Evolutionary conservation across 768 basidiomycete genomes (phyloP).

Genomic region (Cytidiella melzeri): DNA sequence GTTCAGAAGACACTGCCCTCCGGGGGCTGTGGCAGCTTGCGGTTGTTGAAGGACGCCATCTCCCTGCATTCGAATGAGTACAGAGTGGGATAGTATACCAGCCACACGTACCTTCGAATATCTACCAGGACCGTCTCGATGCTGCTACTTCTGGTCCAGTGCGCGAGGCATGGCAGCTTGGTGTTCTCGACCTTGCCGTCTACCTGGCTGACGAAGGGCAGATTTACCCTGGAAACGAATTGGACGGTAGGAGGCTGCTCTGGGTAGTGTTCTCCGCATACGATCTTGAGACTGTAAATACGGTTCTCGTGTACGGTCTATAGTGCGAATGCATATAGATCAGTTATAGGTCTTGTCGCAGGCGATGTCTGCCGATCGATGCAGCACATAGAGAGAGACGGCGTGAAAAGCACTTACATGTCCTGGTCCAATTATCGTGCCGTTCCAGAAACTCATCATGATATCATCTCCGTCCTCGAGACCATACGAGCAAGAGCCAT

Average conservation of each 20-base stretch:
- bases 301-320: constrained; percentile 98
- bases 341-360: no score
- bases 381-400: neutral
- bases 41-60: constrained; percentile 88
- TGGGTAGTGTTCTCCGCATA: constrained; percentile 72
- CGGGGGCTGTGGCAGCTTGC: constrained; percentile 91
- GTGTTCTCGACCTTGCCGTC: constrained; percentile 74
- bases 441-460: constrained; percentile 98
- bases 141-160: constrained; percentile 72
- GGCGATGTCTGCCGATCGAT: constrained; percentile 11
- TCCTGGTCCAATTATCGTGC: constrained; percentile 97
- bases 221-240: constrained; percentile 86
- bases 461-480: constrained; percentile 94
- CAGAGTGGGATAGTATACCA: constrained; percentile 5
- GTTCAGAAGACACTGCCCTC: constrained; percentile 74
- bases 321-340: neutral
- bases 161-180: constrained; percentile 65
- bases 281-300: constrained; percentile 92
- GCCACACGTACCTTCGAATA: constrained; percentile 67
- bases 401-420: constrained; percentile 53
- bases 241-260: constrained; percentile 74
- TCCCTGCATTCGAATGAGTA: constrained; percentile 50
- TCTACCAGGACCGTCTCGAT: constrained; percentile 91
- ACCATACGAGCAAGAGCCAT: constrained; percentile 96
- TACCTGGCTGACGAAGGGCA: constrained; percentile 78